Base-by-base conservation (phyloP, 768 basidiomycete genomes). In the Rubroboletus pulcherrimus region DNA sequence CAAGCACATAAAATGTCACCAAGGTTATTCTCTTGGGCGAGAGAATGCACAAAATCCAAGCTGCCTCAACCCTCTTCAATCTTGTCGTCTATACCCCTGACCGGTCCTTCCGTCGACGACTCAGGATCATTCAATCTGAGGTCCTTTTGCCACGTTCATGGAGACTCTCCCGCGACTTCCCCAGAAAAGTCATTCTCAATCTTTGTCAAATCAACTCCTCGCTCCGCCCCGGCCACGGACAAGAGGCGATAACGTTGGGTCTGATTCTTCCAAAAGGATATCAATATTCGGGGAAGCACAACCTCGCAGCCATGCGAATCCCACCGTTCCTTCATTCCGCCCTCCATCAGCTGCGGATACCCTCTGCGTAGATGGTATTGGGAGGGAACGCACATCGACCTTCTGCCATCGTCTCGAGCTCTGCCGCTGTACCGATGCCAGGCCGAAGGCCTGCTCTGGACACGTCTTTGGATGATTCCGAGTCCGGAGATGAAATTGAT, bases 281-380 rank as follows among this genome's bases (percentile, higher is more conserved):
- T 87, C 87, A 3, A 89, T 89, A 3, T 91, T 91, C 66, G 81
- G 86, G 51, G 88, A 91, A 74, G 87, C 81, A 19, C 86, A 89
- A 53, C 85, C 87, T 5, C 74, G 87, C 40, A 77, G 83, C 60
- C 69, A 76, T 29, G 77, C 85, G 14, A 81, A 79, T 50, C 87
- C 86, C 0, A 87, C 87, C 9, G 76, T 71, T 0, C 80, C 84
- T 31, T 81, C 75, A 34, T 75, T 74, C 61, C 76, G 73, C 44
- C 78, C 74, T 10, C 74, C 75, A 31, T 75, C 72, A 3, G 47
- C 64, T 17, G 54, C 63, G 39, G 72, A 73, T 39, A 68, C 65
- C 7, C 63, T 69, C 33, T 69, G 72, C 19, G 41, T 60, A 45
- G 70, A 73, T 19, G 49, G 21, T 0, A 64, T 44, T 30, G 49